Evolutionary conservation across 2,329 filamentous ascomycete species (phyloP), one percentile per base, ranked within the genome.

Genomic region (Xylariales sp.): DNA sequence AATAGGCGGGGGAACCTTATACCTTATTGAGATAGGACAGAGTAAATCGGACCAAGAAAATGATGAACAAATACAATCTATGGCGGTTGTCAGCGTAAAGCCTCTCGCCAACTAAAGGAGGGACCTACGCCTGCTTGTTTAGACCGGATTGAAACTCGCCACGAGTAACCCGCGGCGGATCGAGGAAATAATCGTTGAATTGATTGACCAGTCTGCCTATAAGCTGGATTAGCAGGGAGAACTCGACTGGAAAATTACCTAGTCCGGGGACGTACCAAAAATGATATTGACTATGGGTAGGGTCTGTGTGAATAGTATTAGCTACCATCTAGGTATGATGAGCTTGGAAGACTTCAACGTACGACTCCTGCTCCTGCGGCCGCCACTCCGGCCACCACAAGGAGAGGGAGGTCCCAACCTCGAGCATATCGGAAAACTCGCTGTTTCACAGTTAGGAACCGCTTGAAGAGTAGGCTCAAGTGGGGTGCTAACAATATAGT

Each of bases 21-120:
- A 83, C 83, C 77, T 87, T 87, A 71, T 85, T 85, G 67, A 90
- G 80, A 69, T 92, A 93, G 67, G 86, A 87, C 48, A 92, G 80
- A 18, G 81, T 75, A 71, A 92, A 89, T 55, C 90, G 88, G 14
- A 81, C 90, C 48, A 93, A 78, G 77, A 93, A 94, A 6, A 94
- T 81, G 63, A 88, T 88, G 62, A 93, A 86, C 73, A 93, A 89
- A 77, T 90, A 92, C 0, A 94, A 80, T 1, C 86, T 88, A 67
- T 23, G 62, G 58, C 41, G 10, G 18, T 45, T 28, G 58, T 73
- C 46, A 75, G 71, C 66, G 12, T 55, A 18, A 16, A 53, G 28
- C 14, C 3, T 36, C 30, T 30, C n/a, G 8, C 7, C 30, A 32
- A 5, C 34, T 7, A 9, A 36, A 32, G 16, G 16, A 0, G 43